Base-by-base conservation (phyloP, 2,329 filamentous ascomycete species). In the Cytospora mali region DNA sequence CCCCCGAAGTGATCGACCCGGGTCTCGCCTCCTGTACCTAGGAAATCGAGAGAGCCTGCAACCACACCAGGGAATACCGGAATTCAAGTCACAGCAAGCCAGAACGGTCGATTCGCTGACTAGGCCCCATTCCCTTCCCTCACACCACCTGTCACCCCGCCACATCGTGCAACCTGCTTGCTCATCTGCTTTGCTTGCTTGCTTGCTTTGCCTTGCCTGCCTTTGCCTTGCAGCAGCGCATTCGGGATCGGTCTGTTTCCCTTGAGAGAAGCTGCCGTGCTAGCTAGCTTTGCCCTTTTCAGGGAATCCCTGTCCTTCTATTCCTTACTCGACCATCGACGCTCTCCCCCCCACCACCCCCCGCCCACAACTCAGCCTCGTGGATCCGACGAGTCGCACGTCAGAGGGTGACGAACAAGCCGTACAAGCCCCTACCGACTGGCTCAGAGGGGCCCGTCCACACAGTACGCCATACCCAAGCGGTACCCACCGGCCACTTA, bases 351-450 rank as follows among this genome's bases (percentile, higher is more conserved):
- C 58, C 58, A 29, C 53, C n/a, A n/a, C 52, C 56, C 63, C 48
- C 63, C 52, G 54, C 56, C 53, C 31, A 58, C 50, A 42, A 58
- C 63, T 65, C 63, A 65, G 63, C 63, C 63, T 65, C 63, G 63
- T 65, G 63, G 53, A 46, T 51, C 63, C 57, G 53, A 46, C 49
- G 55, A 65, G 55, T 65, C 61, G 63, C 63, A 59, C 63, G 63
- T 65, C 63, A 65, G 51, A 57, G 46, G 55, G 51, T 61, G 57
- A 65, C 63, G 63, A 65, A 56, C 35, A 61, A 65, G 63, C 63
- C 63, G 50, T 57, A 54, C 58, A 53, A 63, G 56, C 61, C 63
- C 61, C 63, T 56, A 55, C 48, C 31, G 33, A 53, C 39, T 52
- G 39, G 61, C 60, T 65, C 63, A 65, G 60, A 55, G 63, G 63